Evolutionary conservation across 2,329 filamentous ascomycete genomes (phyloP).

Genomic region (Aspergillus texensis): DNA sequence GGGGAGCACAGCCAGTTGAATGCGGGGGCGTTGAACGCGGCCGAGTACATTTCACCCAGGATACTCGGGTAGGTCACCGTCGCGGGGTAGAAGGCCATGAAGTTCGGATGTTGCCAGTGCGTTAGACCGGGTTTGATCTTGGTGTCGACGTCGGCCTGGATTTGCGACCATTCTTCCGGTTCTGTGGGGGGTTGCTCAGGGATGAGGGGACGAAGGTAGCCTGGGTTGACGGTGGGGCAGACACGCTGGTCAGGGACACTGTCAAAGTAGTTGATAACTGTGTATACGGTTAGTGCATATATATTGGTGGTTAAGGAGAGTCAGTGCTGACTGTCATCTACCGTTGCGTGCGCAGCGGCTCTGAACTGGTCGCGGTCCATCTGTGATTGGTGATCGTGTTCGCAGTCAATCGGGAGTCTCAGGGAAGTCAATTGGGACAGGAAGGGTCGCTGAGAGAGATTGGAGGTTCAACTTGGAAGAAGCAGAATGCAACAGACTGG

Average conservation of each 20-base stretch:
- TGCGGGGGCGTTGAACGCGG: constrained; percentile 83
- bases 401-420: background rate
- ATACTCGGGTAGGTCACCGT: constrained; percentile 79
- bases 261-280: constrained; percentile 84
- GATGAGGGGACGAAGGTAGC: constrained; percentile 80
- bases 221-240: constrained; percentile 76
- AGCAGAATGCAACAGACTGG: background rate
- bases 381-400: background rate
- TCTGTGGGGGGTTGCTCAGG: constrained; percentile 68
- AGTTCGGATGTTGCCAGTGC: constrained; percentile 92
- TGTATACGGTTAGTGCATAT: constrained; percentile 11
- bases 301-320: background rate
- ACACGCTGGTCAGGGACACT: constrained; percentile 71
- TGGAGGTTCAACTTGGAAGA: background rate
- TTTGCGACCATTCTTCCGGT: constrained; percentile 72
- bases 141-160: constrained; percentile 78
- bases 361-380: constrained; percentile 84
- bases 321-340: constrained; percentile 73
- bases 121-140: constrained; percentile 92
- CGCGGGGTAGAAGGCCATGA: constrained; percentile 94
- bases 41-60: constrained; percentile 88
- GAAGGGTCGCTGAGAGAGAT: background rate
- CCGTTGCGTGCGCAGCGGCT: constrained; percentile 72
- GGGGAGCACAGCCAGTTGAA: constrained; percentile 98
- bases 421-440: background rate